Conservation (phyloP, 2,329 filamentous ascomycete species). For the Monilinia polystroma region DNA sequence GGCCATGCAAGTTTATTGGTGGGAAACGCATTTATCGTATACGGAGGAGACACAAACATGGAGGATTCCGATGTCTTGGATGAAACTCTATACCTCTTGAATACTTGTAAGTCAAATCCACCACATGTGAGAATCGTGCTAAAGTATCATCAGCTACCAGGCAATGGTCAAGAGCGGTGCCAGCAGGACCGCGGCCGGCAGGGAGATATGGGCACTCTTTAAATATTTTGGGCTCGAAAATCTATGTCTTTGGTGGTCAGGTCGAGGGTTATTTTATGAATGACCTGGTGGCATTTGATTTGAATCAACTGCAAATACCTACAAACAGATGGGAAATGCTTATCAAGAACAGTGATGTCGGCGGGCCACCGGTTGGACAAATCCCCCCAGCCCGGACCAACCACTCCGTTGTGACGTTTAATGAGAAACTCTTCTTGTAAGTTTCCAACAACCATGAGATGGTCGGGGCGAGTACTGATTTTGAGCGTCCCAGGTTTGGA, state of each 20-base stretch:
- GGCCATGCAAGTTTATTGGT: constrained; percentile 92
- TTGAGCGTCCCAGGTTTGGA: constrained; percentile 67
- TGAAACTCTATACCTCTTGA: constrained; percentile 92
- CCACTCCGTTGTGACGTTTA: constrained; percentile 86
- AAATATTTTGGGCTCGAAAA: constrained; percentile 94
- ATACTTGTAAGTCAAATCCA: constrained; percentile 76
- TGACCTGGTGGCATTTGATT: constrained; percentile 88
- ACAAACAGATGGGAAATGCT: constrained; percentile 93
- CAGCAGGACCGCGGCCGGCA: constrained; percentile 78
- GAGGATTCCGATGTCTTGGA: constrained; percentile 89
- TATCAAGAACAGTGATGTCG: constrained; percentile 69
- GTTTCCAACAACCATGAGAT: constrained; percentile 40
- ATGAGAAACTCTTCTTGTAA: constrained; percentile 91
- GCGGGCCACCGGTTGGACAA: constrained; percentile 58
- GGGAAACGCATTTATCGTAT: constrained; percentile 98
- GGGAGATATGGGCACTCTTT: constrained; percentile 95
- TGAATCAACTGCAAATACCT: constrained; percentile 90
- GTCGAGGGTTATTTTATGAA: constrained; percentile 99
- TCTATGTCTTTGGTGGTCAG: constrained; percentile 96
- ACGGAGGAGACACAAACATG: constrained; percentile 96
- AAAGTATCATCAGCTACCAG: constrained; percentile 68
- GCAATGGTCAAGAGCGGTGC: constrained; percentile 94
- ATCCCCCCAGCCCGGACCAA: constrained; percentile 90
- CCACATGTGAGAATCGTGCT: constrained; percentile 23
- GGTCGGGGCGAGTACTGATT: constrained; percentile 26